Percentiles rank a stretch among this genome's conserved stretches.
phyloP scores from a whole-genome alignment of 192 early-diverging fungal genomes.

The Chytriomyces confervae region DNA sequence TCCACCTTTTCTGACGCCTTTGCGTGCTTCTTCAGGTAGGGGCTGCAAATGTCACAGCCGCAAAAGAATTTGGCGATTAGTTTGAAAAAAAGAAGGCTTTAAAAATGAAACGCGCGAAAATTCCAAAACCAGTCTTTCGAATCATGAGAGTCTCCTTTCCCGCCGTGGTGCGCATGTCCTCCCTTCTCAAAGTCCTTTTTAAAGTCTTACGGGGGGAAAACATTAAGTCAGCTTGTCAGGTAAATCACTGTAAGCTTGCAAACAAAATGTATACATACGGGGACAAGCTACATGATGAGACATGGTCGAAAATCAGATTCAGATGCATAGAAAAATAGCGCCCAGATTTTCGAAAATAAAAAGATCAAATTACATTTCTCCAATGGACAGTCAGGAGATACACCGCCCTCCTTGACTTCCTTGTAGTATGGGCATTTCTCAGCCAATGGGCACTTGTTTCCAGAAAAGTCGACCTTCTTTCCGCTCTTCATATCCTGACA shows the following conservation, averaged over 20 bases:
- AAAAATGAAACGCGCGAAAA: neutral
- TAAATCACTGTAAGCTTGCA: neutral
- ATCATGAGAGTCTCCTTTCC: constrained; percentile 17
- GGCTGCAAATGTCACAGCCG: neutral
- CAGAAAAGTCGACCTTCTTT: constrained; percentile 36
- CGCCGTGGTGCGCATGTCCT: constrained; percentile 26
- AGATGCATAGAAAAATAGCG: neutral
- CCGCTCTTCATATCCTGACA: constrained; percentile 44
- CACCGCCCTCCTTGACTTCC: constrained; percentile 38
- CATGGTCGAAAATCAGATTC: neutral
- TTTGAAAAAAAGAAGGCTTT: neutral
- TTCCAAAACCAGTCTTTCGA: constrained; percentile 19
- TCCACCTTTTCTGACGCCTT: neutral
- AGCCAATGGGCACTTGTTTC: constrained; percentile 41
- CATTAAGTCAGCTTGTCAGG: too few species aligned
- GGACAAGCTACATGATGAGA: neutral
- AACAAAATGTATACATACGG: neutral
- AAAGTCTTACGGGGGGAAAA: too few species aligned
- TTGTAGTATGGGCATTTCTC: constrained; percentile 52
- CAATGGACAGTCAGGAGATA: constrained; percentile 4
- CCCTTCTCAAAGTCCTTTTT: constrained; percentile 33
- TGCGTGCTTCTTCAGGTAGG: neutral
- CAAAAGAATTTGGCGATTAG: too few species aligned
- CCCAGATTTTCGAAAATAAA: neutral
- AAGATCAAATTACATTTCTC: neutral